Base-by-base conservation (phyloP, 257 asterid genomes). In the Coffea canephora region DNA sequence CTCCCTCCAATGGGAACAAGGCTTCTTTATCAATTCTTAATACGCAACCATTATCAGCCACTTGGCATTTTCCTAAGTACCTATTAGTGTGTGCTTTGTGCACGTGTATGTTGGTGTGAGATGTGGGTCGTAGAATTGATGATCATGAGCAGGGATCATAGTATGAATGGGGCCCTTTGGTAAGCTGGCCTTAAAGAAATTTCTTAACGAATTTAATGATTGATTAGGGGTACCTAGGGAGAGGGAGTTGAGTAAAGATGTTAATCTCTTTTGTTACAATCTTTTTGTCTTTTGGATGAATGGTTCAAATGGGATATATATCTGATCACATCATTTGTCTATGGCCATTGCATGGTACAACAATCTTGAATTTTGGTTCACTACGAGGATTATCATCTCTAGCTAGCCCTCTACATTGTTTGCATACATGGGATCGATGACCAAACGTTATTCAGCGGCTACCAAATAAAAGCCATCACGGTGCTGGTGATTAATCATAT, bases 1-100 rank as follows among this genome's bases (percentile, higher is more conserved):
- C 31, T 50, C 71, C 78, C 81, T 74, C 88, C 87, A 87, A 88
- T 87, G 27, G 69, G 80, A 81, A 61, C 76, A 50, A 36, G 74
- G 82, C 81, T 52, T 21, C 49, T 46, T 77, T 81, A 71, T 67
- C 69, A 41, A 57, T 87, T 72, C 76, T 65, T 71, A 41, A 46
- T 70, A 19, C 71, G 74, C 81, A 78, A 81, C 34, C 75, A 80
- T 75, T 79, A 27, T 18, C 52, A 0, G 78, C 59, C 71, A 34
- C 74, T 50, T 16, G 71, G 50, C 39, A 64, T 72, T 31, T 76
- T 52, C 64, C 25, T 45, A 76, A 59, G 23, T 52, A 5, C 2
- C 71, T 67, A 19, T 65, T 31, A 1, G 6, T 18, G 69, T 59
- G 43, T 70, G 46, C 52, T 19, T 19, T 34, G 73, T 70, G 75